phyloP scores from a whole-genome alignment of 2,329 filamentous ascomycete species.

The Colletotrichum shisoi region DNA sequence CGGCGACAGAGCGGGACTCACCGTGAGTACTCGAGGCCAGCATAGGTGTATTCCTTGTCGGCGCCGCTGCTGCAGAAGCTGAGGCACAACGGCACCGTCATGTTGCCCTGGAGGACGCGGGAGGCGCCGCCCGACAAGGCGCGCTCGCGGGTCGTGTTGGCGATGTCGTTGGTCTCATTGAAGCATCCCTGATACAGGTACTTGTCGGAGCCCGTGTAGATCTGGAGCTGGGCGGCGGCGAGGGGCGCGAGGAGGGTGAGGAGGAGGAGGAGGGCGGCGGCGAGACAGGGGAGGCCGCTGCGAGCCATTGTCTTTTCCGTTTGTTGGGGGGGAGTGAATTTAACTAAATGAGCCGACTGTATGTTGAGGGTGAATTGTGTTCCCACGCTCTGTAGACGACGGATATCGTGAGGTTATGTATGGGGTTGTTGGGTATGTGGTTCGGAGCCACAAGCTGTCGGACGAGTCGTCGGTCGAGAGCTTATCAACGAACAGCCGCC shows the following conservation, averaged over 20 bases:
- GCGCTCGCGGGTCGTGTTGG: slow-evolving; percentile 51
- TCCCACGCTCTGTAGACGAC: background rate
- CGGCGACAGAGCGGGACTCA: slow-evolving; percentile 41
- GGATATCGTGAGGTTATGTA: background rate
- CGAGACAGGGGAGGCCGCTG: slow-evolving; percentile 2
- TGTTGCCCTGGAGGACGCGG: slow-evolving; percentile 52
- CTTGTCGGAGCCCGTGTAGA: slow-evolving; percentile 49
- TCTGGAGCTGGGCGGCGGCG: slow-evolving; percentile 42
- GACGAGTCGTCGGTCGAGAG: background rate
- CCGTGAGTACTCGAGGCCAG: slow-evolving; percentile 64
- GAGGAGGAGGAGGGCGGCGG: slow-evolving; percentile 36
- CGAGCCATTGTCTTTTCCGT: slow-evolving; percentile 19
- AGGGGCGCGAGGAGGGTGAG: slow-evolving; percentile 35
- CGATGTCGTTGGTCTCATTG: slow-evolving; percentile 62
- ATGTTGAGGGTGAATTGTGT: background rate
- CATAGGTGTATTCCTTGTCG: slow-evolving; percentile 55
- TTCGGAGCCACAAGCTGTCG: background rate
- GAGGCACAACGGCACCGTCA: slow-evolving; percentile 63
- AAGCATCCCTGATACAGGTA: slow-evolving; percentile 66
- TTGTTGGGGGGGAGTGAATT: background rate
- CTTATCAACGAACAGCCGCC: background rate
- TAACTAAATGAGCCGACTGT: background rate
- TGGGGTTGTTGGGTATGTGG: background rate
- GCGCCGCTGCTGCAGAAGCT: slow-evolving; percentile 56
- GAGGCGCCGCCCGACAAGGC: slow-evolving; percentile 57